Base-by-base conservation (phyloP, 192 early-diverging fungal species). In the Glomus cerebriforme region DNA sequence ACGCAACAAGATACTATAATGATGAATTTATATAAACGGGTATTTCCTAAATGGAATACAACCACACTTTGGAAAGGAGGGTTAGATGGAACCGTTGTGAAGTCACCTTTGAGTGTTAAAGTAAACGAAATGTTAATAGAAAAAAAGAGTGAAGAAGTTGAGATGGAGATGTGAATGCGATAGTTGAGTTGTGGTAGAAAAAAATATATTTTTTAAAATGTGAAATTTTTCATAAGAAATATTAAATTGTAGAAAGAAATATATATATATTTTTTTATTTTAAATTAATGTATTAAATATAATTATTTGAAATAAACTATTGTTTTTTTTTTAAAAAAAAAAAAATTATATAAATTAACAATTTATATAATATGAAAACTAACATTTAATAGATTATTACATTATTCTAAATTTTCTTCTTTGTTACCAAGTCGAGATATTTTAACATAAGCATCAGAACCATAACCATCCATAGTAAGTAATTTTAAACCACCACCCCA, bases 41-140 rank as follows among this genome's bases (percentile, higher is more conserved):
- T 97, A 59, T 98, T 94, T 83, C 98, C 98, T 76, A 97, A 97
- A 86, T 98, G 96, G 98, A 94, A 85, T 77, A 97, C 96, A n/a
- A 77, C 79, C 15, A 76, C 75, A 29, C 70, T 90, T 12, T 90
- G 84, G 83, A 73, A 70, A 47, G 81, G 83, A 24, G 82, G 82
- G 3, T 31, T 83, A 47, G 74, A 79, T 26, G 72, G 67, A 35
- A 69, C 27, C 39, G 19, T 69, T 35, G 34, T 2, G 4, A 35
- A 69, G n/a, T 54, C 49, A 54, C 19, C 19, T 7, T 54, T 22
- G 49, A 54, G 5, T 19, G 49, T 22, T 54, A 54, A 54, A 22
- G 19, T 22, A 22, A 7, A 19, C 1, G 37, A 5, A 49, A 49
- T 49, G 9, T 13, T 3, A 39, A 9, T 39, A 39, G 37, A 39